Evolutionary conservation across 2,329 filamentous ascomycete genomes (phyloP), one percentile per base, ranked within the genome.

Genomic region (Aspergillus tamarii): DNA sequence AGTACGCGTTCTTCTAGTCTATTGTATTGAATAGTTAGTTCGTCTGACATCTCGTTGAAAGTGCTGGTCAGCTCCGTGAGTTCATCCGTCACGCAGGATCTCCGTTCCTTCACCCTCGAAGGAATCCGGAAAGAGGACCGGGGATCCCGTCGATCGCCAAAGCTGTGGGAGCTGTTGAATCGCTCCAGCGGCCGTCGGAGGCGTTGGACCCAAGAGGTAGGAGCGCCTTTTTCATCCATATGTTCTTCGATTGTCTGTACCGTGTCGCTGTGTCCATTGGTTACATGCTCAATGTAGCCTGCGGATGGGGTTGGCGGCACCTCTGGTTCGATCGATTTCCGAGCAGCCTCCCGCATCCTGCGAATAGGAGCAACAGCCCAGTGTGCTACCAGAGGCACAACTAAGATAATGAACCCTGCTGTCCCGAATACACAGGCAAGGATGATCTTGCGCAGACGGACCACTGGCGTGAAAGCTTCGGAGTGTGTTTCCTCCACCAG

Each of bases 41-140:
- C 93, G 66, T 96, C 92, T 1, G 91, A 92, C 94, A 97, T 97
- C 71, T 94, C 91, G 73, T 97, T 97, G 81, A 96, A 97, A 0
- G 92, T 96, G 45, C 82, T 83, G 0, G 91, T 95, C 16, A 96
- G 83, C 74, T 96, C 93, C 0, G 93, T 96, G 28, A 89, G 78
- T 73, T 97, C 94, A 74, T 97, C 94, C 1, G 91, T 91, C 59
- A 97, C 83, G 43, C 89, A 83, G 72, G 94, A 90, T 66, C 88
- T 91, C 26, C 88, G 84, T 62, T 93, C 89, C 60, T 88, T 88
- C 11, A 97, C 94, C 74, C 92, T 93, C 16, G 87, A 88, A 0
- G 94, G 94, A 46, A 97, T 96, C 67, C 92, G 92, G 77, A 96
- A 97, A 11, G 48, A 97, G 21, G 48, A n/a, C 11, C 54, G 26